Conservation (phyloP, 805 yeast genomes). For the Candida hispaniensis region DNA sequence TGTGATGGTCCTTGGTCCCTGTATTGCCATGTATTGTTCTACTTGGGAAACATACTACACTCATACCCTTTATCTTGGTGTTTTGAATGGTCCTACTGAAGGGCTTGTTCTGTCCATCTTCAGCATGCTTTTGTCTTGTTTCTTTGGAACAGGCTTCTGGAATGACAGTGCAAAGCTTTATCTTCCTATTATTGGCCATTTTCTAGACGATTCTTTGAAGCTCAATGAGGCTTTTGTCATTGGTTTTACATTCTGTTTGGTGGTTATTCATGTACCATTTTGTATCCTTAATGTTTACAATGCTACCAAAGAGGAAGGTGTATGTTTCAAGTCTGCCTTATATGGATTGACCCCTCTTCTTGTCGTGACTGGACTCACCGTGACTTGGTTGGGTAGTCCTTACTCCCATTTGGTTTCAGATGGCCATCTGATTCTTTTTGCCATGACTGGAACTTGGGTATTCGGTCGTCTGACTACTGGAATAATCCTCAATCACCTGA, state of each 20-base stretch:
- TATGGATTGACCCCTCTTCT: constrained; percentile 62
- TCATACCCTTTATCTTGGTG: constrained; percentile 68
- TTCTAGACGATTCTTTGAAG: constrained; percentile 15
- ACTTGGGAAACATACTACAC: constrained; percentile 97
- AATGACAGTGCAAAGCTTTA: constrained; percentile 25
- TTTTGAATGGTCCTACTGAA: constrained; percentile 91
- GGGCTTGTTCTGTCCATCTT: constrained; percentile 62
- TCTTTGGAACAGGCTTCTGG: constrained; percentile 51
- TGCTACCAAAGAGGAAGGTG: constrained; percentile 37
- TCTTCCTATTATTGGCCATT: constrained; percentile 17
- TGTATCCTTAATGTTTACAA: constrained; percentile 40
- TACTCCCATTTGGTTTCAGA: constrained; percentile 38
- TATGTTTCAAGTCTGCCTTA: constrained; percentile 30
- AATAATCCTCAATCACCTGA: constrained; percentile 71
- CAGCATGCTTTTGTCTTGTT: constrained; percentile 53
- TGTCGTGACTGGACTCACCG: constrained; percentile 40
- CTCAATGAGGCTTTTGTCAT: constrained; percentile 28
- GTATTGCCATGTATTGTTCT: constrained; percentile 46
- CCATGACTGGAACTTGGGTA: constrained; percentile 66
- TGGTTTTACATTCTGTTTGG: constrained; percentile 25
- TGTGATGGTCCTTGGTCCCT: constrained; percentile 63
- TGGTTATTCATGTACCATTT: constrained; percentile 51
- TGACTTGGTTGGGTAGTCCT: constrained; percentile 35
- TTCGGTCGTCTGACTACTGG: constrained; percentile 68
- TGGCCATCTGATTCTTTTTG: constrained; percentile 54